Base-by-base conservation (phyloP, 2,329 filamentous ascomycete genomes). In the Chrysosporium keratinophilum region DNA sequence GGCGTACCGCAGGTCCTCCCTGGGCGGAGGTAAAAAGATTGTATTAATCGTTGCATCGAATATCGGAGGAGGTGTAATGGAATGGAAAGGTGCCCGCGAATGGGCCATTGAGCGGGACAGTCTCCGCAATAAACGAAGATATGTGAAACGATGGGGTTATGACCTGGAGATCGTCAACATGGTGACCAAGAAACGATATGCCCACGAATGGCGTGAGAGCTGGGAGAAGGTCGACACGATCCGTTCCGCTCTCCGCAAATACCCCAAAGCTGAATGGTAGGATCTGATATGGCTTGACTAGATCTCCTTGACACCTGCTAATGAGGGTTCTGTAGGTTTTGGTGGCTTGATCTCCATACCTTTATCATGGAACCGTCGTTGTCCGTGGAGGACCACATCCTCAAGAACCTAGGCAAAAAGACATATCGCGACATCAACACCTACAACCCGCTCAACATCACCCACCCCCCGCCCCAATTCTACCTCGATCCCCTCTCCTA, bases 151-250 rank as follows among this genome's bases (percentile, higher is more conserved):
- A 67, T 97, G 93, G 90, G 93, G 93, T 12, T 97, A 98, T 68
- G 86, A 96, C 58, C 75, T 98, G 55, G 93, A 98, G 69, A 85
- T 97, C 65, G 88, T 95, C 61, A 94, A 98, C 69, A 95, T 98
- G 90, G 91, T 89, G 74, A 95, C 90, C 52, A 95, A 96, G 79
- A 97, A 96, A 74, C 83, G 90, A 60, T 98, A 98, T 68, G 91
- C 93, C 28, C 93, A 98, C 72, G 93, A 98, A 72, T 98, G 93
- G 93, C 82, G 93, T 64, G 93, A 98, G 72, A 94, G 91, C 69
- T 98, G 93, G 93, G 93, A 98, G 72, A 98, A 97, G 76, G 90
- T 96, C 57, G 93, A 98, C 68, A 88, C 88, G 41, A 82, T 98
- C 63, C 83, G 91, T 57, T 87, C 88, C 57, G 83, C 85, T 43